Conservation (phyloP, 352 stramenopile species). For the Globisporangium nagaii region DNA sequence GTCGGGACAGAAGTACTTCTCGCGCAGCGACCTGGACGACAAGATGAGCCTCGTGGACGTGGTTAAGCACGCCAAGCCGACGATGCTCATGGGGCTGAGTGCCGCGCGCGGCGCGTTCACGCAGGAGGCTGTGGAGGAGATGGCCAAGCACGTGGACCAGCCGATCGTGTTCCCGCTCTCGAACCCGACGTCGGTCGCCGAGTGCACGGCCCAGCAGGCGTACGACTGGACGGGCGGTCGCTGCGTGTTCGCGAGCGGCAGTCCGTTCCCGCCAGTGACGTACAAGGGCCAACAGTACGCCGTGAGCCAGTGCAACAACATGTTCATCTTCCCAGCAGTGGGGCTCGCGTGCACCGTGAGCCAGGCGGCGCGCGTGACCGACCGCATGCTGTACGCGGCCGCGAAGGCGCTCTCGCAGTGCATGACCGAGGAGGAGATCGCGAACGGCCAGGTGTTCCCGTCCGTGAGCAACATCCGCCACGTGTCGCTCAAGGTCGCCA, state of each 20-base stretch:
- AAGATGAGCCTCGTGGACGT: constrained; percentile 76
- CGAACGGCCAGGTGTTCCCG: constrained; percentile 92
- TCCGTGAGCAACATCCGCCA: constrained; percentile 90
- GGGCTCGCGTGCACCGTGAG: constrained; percentile 89
- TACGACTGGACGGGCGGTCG: constrained; percentile 95
- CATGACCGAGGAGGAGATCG: constrained; percentile 90
- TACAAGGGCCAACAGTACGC: constrained; percentile 80
- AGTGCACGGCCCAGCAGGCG: constrained; percentile 95
- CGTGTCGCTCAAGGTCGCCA: constrained; percentile 91
- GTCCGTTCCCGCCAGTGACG: constrained; percentile 91
- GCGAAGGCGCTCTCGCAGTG: constrained; percentile 92
- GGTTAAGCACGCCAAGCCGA: constrained; percentile 87
- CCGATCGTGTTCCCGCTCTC: constrained; percentile 97
- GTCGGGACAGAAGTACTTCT: constrained; percentile 81
- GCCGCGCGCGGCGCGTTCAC: constrained; percentile 87
- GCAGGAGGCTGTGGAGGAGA: constrained; percentile 75
- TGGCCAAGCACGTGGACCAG: constrained; percentile 82
- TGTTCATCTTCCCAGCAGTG: constrained; percentile 98
- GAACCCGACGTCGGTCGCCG: constrained; percentile 94
- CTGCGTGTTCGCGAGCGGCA: constrained; percentile 95
- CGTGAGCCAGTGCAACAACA: constrained; percentile 93
- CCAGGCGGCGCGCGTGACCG: constrained; percentile 74
- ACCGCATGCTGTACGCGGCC: constrained; percentile 95
- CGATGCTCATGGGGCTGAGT: constrained; percentile 93
- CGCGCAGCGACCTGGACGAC: constrained; percentile 57